A percentile compares a stretch with the other conserved stretches of the same genome.
These are phyloP conservation scores for Phalaenopsis aphrodite DNA, from an alignment of 106 monocot species.

Conservation along the genomic window DNA sequence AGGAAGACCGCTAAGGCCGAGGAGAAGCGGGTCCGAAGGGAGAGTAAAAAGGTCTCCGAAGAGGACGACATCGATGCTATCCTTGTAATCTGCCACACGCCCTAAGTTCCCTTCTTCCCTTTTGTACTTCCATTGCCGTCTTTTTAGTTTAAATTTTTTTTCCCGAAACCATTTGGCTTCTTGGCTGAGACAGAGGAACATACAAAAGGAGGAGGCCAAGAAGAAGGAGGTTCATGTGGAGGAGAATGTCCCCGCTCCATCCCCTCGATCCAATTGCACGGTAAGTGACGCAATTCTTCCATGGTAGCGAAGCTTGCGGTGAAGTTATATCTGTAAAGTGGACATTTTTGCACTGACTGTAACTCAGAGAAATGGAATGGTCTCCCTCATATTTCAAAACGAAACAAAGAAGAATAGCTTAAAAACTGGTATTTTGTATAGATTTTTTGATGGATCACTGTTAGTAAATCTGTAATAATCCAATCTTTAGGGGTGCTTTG, in stretches of 20 bases:
- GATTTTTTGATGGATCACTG: background rate
- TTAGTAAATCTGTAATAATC: background rate
- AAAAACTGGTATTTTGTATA: background rate
- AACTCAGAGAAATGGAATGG: background rate
- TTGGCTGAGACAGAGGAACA: constrained; percentile 45
- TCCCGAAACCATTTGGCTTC: background rate
- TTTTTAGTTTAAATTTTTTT: background rate
- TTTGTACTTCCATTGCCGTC: background rate
- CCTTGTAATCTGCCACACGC: constrained; percentile 36
- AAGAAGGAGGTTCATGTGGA: constrained; percentile 95
- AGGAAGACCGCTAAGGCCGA: constrained; percentile 90
- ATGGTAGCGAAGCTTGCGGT: background rate
- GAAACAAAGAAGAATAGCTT: background rate
- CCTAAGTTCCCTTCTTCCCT: background rate
- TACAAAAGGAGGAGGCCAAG: constrained; percentile 98
- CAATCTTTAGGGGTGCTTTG: background rate
- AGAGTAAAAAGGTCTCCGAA: constrained; percentile 75
- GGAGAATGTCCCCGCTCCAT: constrained; percentile 86
- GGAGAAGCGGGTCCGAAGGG: constrained; percentile 79
- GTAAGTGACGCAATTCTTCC: constrained; percentile 15
- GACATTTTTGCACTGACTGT: background rate
- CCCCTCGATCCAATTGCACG: constrained; percentile 85
- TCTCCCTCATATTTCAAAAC: background rate
- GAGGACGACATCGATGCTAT: constrained; percentile 98
- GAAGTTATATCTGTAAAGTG: background rate